Evolutionary conservation across 805 yeast species (phyloP), one percentile per base, ranked within the genome.

Genomic region (Priceomyces carsonii): DNA sequence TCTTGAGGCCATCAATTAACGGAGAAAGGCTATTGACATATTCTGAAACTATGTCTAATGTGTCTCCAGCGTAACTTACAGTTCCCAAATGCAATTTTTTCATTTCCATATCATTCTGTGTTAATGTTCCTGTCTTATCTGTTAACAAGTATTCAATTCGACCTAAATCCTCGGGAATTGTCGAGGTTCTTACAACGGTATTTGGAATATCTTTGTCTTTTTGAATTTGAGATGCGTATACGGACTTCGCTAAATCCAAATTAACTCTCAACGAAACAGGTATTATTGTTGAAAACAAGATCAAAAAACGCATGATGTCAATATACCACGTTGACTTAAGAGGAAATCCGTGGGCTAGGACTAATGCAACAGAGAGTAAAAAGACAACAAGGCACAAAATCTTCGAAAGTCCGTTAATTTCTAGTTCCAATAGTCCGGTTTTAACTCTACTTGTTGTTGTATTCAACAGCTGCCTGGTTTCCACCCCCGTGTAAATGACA

Each of bases 31-130:
- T 59, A 3, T 59, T 55, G 12, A 91, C 77, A 53, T 80, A 84
- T 29, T 80, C 85, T 2, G 78, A 63, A 2, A 93, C 96, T 26
- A 90, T 80, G 57, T 91, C 98, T 79, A 93, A 75, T 1, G 96
- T 79, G 50, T 93, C 98, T 21, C 85, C 85, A 6, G 95, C 88
- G 53, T 89, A 93, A 8, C 96, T 85, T 9, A 91, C 95, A 0
- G 91, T 75, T 4, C 99, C 99, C 21, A 95, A 66, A 57, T 95
- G 98, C 28, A 93, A 69, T 57, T 90, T 91, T 48, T 87, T 88
- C 75, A 93, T 68, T 53, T 88, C 96, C 99, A 93, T 93, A 55
- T 95, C 99, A 57, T 93, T 93, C 58, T 91, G 97, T 4, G 99
- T 93, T 46, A 93, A 73, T 1, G 99, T 93, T 24, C 99, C 99